Evolutionary conservation across 306 rosid genomes (phyloP), one percentile per base, ranked within the genome.

Genomic region (Dalbergia cultrata): DNA sequence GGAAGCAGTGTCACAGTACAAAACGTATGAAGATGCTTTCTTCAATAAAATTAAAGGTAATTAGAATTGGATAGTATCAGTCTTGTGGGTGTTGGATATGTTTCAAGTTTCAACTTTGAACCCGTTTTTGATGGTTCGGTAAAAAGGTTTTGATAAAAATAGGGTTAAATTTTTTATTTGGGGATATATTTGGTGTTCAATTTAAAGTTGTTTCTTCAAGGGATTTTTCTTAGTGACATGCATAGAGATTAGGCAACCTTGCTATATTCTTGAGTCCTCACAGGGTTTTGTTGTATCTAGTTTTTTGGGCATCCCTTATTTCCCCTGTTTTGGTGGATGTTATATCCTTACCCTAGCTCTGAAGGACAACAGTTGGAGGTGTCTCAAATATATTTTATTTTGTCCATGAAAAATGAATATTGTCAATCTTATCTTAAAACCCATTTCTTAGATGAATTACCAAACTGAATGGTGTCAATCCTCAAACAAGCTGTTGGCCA

Each of bases 11-110:
- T 85, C 90, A 50, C 83, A 70, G 34, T 90, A 58, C 37, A 90
- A 68, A 82, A 76, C 87, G 61, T 89, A 84, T 67, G 99, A 95
- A 83, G 89, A 88, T 45, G 88, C 85, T 47, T 85, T 93, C 86
- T 44, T 95, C 89, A 76, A 78, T 83, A 87, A 85, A 64, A 65
- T 88, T 59, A 88, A 89, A 88, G 97, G 98, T 92, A 73, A 82
- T 72, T 56, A 63, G 19, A 71, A 18, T 13, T 41, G 64, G 17
- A 18, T 67, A 62, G 52, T 68, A 14, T 43, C 4, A 8, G 41
- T 65, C 10, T 76, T 69, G 69, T 71, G 57, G 43, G 74, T 14
- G 41, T 43, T 81, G 59, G 61, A 6, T 63, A 41, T 41, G 59
- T 72, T 72, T 72, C n/a, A 52, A 72, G 59, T 72, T 72, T 72